Conservation (phyloP, 1,139 yeast genomes). For the Yamadazyma pseudoaaseri region DNA sequence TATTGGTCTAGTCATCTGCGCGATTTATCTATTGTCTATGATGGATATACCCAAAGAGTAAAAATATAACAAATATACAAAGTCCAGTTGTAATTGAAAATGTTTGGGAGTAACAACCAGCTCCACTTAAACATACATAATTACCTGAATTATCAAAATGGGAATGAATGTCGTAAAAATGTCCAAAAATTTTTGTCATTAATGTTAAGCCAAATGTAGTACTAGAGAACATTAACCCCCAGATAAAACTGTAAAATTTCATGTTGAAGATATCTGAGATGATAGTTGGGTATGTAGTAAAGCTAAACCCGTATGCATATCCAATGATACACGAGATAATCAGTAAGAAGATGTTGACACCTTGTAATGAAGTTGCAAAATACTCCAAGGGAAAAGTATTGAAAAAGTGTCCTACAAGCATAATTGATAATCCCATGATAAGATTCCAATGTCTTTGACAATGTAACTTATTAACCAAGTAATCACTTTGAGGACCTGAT, state of each 20-base stretch:
- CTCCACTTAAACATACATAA: slow-evolving; percentile 37
- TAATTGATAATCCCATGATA: slow-evolving; percentile 45
- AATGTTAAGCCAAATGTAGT: slow-evolving; percentile 37
- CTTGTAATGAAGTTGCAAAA: slow-evolving; percentile 21
- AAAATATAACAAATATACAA: slow-evolving; percentile 22
- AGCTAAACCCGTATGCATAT: slow-evolving; percentile 74
- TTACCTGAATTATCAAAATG: slow-evolving; percentile 33
- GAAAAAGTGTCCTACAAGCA: slow-evolving; percentile 40
- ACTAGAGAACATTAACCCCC: slow-evolving; percentile 74
- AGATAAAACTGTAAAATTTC: slow-evolving; percentile 68
- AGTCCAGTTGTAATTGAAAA: slow-evolving; percentile 33
- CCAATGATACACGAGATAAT: slow-evolving; percentile 65
- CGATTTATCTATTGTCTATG: too few species aligned
- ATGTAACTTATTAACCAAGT: slow-evolving; percentile 48
- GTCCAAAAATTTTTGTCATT: slow-evolving; percentile 42
- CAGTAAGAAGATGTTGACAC: slow-evolving; percentile 36
- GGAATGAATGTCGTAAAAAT: slow-evolving; percentile 30
- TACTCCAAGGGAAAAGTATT: slow-evolving; percentile 30
- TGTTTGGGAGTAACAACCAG: slow-evolving; percentile 37
- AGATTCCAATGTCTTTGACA: slow-evolving; percentile 71
- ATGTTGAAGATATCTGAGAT: slow-evolving; percentile 78
- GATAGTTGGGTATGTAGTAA: slow-evolving; percentile 80
- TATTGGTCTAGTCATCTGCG: slow-evolving; percentile 2
- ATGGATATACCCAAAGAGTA: slow-evolving; percentile 25
- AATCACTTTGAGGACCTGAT: slow-evolving; percentile 69